A percentile compares a stretch with the other conserved stretches of the same genome.
These are phyloP conservation scores for Coccomyxa subellipsoidea DNA, from an alignment of 163 green algal species.

Conservation along the genomic window DNA sequence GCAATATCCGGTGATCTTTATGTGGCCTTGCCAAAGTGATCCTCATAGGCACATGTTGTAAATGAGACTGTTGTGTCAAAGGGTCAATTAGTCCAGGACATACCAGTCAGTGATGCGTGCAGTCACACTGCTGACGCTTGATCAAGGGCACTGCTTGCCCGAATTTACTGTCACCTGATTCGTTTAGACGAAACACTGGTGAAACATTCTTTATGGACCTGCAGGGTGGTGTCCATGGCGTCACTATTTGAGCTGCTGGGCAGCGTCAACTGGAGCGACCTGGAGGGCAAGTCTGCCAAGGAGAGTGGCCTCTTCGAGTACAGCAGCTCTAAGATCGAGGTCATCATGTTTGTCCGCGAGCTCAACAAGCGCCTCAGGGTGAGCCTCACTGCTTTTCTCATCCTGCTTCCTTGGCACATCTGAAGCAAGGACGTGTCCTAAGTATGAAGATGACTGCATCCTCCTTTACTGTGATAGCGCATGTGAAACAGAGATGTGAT, in stretches of 20 bases:
- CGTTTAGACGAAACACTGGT: too few relatives aligned
- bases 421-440: too few relatives aligned
- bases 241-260: conserved; percentile 28
- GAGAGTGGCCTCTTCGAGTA: conserved; percentile 33
- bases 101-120: too few relatives aligned
- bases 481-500: too few relatives aligned
- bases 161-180: too few relatives aligned
- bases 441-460: too few relatives aligned
- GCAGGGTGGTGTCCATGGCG: conserved; percentile 14
- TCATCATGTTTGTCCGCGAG: conserved; percentile 24
- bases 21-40: not conserved
- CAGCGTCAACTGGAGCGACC: conserved; percentile 21
- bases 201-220: not conserved
- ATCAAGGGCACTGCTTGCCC: too few relatives aligned
- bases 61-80: too few relatives aligned
- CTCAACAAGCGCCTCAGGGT: conserved; percentile 33
- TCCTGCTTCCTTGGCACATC: not conserved
- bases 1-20: not conserved
- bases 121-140: too few relatives aligned
- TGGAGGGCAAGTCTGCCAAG: conserved; percentile 9
- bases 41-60: not conserved
- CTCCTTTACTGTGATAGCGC: too few relatives aligned
- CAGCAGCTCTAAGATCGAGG: conserved; percentile 17
- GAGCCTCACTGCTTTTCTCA: too few relatives aligned
- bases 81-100: too few relatives aligned